phyloP scores from a whole-genome alignment of 2,329 filamentous ascomycete genomes.

The Stagonosporopsis cucurbitacearum region DNA sequence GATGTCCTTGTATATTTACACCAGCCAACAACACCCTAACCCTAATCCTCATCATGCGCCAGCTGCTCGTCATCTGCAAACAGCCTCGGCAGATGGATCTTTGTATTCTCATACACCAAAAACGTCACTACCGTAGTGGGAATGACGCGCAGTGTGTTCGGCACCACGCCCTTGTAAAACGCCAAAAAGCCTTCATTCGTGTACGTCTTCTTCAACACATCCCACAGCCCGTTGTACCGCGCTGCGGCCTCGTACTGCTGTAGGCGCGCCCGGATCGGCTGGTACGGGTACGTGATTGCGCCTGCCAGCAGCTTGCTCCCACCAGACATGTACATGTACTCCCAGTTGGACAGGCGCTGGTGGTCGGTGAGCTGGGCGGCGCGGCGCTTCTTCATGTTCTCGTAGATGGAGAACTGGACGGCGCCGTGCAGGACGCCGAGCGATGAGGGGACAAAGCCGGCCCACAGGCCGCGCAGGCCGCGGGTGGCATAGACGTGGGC shows the following conservation, averaged over 20 bases:
- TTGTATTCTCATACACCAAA: constrained; percentile 93
- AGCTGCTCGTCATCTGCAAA: constrained; percentile 45
- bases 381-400: constrained; percentile 71
- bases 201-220: constrained; percentile 78
- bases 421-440: constrained; percentile 91
- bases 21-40: too few species aligned
- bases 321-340: constrained; percentile 81
- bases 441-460: constrained; percentile 80
- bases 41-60: constrained; percentile 43
- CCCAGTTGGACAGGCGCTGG: constrained; percentile 68
- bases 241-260: constrained; percentile 86
- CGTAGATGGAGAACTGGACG: constrained; percentile 95
- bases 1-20: too few species aligned
- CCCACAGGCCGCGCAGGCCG: constrained; percentile 82
- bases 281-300: constrained; percentile 91
- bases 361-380: constrained; percentile 45
- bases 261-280: constrained; percentile 85
- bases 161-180: constrained; percentile 90
- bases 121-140: constrained; percentile 97
- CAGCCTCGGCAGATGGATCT: constrained; percentile 66
- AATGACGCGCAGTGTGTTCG: constrained; percentile 87
- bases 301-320: constrained; percentile 86
- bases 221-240: constrained; percentile 73
- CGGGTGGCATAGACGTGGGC: constrained; percentile 71
- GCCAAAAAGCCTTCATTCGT: constrained; percentile 77